Evolutionary conservation across 768 basidiomycete genomes (phyloP), one percentile per base, ranked within the genome.

Genomic region (Tephrocybe sp.): DNA sequence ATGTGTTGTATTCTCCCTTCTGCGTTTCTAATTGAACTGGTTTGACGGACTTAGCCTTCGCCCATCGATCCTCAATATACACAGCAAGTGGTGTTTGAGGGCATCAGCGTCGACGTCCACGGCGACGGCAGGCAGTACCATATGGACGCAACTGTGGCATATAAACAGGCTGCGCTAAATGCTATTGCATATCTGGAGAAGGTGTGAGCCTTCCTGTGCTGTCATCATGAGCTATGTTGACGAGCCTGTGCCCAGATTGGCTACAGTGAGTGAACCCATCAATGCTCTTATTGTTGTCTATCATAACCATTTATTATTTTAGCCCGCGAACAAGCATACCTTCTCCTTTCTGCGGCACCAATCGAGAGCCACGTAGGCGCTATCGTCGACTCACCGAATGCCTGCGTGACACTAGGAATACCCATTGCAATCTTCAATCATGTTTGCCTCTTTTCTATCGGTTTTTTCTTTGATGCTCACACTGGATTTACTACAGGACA

Each of bases 141-240:
- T 59, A 89, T 89, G 87, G 83, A 86, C 57, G 82, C 85, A 77
- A 79, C 86, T 18, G 84, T 86, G 15, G 87, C 88, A 2, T 90
- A 86, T 63, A 88, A 90, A 61, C 86, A 87, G 66, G 88, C 88
- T 4, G 85, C 88, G 0, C 66, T 88, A 47, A 88, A 88, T 57
- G 77, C 84, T 2, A 89, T 91, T 44, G 76, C 77, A 2, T 90
- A 91, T 62, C 71, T 91, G 37, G 71, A 75, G 69, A 86, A 86
- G 75, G 82, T 81, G 42, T 22, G 61, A 18, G 13, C 37, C n/a
- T 30, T 9, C 25, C 18, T 19, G 13, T 9, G 15, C 8, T 19
- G 48, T 19, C 16, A 13, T 45, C 30, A 31, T 22, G 22, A 45
- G 2, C 16, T 11, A 38, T 31, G 49, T 49, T 45, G 16, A 57